phyloP scores from a whole-genome alignment of 2,329 filamentous ascomycete genomes.

The Periconia digitata region DNA sequence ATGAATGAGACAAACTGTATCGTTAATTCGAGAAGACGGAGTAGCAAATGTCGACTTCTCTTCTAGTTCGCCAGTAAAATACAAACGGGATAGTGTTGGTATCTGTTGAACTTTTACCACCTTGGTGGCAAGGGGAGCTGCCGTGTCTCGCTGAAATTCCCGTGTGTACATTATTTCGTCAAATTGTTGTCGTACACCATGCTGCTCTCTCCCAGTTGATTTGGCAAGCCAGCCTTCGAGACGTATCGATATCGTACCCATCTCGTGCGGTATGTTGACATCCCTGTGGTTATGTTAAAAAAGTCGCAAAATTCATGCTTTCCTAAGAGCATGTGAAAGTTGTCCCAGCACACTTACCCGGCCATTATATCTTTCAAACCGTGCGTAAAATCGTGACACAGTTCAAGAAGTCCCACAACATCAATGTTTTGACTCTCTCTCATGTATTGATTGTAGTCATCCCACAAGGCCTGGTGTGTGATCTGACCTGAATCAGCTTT shows the following conservation, averaged over 20 bases:
- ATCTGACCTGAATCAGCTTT: conserved; percentile 8
- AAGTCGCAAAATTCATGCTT: background rate
- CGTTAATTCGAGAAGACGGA: conserved; percentile 26
- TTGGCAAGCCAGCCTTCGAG: conserved; percentile 24
- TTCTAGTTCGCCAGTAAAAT: conserved; percentile 27
- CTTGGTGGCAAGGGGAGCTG: conserved; percentile 9
- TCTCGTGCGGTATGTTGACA: conserved; percentile 16
- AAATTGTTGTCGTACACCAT: conserved; percentile 19
- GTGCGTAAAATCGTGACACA: conserved; percentile 27
- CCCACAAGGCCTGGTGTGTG: conserved; percentile 21
- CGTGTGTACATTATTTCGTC: conserved; percentile 29
- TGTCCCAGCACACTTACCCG: too few relatives aligned
- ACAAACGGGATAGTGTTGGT: conserved; percentile 28
- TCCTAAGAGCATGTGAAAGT: too few relatives aligned
- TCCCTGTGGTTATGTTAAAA: conserved; percentile 9
- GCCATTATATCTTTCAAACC: conserved; percentile 20
- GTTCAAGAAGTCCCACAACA: conserved; percentile 18
- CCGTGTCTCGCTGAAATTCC: conserved; percentile 21
- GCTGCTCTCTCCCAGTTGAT: conserved; percentile 12
- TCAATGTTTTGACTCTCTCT: conserved; percentile 16
- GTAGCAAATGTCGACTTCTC: conserved; percentile 23
- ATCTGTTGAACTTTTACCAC: conserved; percentile 28
- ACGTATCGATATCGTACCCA: conserved; percentile 20
- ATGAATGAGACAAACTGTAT: conserved; percentile 29
- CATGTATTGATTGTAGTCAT: conserved; percentile 26